phyloP scores from a whole-genome alignment of 768 basidiomycete genomes.

The Trametes punicea region DNA sequence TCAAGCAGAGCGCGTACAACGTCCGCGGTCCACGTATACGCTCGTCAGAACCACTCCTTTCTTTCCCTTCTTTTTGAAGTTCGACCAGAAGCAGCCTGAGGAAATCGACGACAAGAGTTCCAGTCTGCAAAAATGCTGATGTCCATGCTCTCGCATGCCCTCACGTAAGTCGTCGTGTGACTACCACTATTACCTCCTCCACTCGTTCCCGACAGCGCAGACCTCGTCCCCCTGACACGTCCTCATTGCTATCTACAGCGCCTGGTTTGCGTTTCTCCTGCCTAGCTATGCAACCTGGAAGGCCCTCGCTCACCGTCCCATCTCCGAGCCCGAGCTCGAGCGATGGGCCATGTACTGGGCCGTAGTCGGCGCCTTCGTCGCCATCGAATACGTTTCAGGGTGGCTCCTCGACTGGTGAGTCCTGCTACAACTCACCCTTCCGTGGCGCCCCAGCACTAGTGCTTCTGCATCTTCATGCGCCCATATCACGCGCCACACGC shows the following conservation, averaged over 20 bases:
- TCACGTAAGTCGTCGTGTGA: conserved; percentile 39
- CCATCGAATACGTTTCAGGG: conserved; percentile 60
- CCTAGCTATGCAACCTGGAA: conserved; percentile 69
- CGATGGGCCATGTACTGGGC: conserved; percentile 63
- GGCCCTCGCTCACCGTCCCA: conserved; percentile 51
- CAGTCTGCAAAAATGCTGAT: conserved; percentile 46
- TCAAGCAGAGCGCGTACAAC: neutral
- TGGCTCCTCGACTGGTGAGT: conserved; percentile 65
- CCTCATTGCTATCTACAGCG: conserved; percentile 36
- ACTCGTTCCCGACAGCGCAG: too few relatives aligned
- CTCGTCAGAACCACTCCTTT: neutral
- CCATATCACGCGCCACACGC: conserved; percentile 4
- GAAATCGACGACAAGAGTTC: neutral
- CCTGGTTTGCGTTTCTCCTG: conserved; percentile 68
- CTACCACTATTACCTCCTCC: too few relatives aligned
- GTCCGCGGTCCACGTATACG: neutral
- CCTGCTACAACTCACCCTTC: neutral
- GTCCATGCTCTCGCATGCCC: conserved; percentile 45
- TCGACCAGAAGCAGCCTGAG: neutral
- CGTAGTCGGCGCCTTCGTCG: conserved; percentile 56
- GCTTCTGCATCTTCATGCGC: conserved; percentile 18
- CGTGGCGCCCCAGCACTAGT: neutral
- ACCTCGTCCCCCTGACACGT: too few relatives aligned
- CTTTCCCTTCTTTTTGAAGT: neutral
- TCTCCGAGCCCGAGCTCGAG: conserved; percentile 51